A percentile compares a stretch with the other conserved stretches of the same genome.
These are phyloP conservation scores for Sodiomyces alkalinus DNA, from an alignment of 2,329 filamentous ascomycete genomes.

Conservation along the genomic window DNA sequence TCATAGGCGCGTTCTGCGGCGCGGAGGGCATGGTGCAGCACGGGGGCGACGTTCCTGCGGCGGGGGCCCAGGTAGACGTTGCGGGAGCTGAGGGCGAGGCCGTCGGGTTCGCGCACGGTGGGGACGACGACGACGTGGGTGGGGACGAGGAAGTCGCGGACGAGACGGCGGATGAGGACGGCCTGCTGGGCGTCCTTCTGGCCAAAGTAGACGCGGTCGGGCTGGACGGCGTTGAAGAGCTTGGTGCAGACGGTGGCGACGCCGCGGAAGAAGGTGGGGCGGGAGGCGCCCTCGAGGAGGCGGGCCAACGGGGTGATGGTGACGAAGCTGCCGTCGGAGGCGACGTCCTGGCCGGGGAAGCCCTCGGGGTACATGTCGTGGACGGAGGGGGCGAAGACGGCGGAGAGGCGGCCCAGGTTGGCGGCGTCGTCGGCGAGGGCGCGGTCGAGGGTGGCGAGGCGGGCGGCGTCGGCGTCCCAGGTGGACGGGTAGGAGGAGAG, in stretches of 20 bases:
- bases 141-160: conserved; percentile 72
- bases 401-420: conserved; percentile 55
- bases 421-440: conserved; percentile 49
- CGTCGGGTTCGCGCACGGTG: conserved; percentile 65
- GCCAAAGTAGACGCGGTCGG: conserved; percentile 74
- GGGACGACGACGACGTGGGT: conserved; percentile 58
- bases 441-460: conserved; percentile 51
- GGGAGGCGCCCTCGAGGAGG: conserved; percentile 67
- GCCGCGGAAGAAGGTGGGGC: conserved; percentile 91
- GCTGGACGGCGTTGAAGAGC: conserved; percentile 33
- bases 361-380: conserved; percentile 78
- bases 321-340: conserved; percentile 76
- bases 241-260: conserved; percentile 96
- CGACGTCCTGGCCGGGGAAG: conserved; percentile 53
- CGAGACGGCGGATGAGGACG: conserved; percentile 73
- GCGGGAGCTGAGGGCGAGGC: conserved; percentile 78
- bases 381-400: conserved; percentile 76
- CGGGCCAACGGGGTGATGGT: conserved; percentile 74
- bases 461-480: conserved; percentile 61
- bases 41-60: conserved; percentile 55
- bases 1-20: conserved; percentile 56
- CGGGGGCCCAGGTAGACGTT: conserved; percentile 83
- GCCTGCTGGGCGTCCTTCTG: conserved; percentile 98
- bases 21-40: conserved; percentile 53
- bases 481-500: conserved; percentile 79